phyloP scores from a whole-genome alignment of 352 stramenopile species.

The Phytophthora hybrid region DNA sequence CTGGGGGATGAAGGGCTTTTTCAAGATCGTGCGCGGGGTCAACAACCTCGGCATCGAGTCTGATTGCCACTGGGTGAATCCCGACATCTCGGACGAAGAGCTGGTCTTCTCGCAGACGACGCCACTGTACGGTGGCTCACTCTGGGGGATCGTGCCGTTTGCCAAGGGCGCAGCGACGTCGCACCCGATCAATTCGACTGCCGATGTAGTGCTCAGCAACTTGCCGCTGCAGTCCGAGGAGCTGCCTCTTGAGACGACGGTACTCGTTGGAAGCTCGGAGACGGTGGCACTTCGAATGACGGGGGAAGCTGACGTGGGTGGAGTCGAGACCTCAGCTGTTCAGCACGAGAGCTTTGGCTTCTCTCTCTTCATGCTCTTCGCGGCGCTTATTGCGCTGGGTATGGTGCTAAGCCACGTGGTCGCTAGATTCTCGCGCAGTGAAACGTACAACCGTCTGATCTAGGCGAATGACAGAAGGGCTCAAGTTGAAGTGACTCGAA shows the following conservation, averaged over 20 bases:
- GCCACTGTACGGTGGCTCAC: conserved; percentile 68
- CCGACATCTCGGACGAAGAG: conserved; percentile 82
- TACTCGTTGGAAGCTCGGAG: conserved; percentile 4
- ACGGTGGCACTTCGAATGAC: conserved; percentile 15
- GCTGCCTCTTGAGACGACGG: conserved; percentile 38
- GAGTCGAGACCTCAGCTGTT: background rate
- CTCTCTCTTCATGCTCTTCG: conserved; percentile 35
- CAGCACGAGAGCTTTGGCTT: conserved; percentile 9
- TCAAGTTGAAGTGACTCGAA: too few species aligned
- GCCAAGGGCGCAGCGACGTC: conserved; percentile 67
- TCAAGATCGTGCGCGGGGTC: conserved; percentile 93
- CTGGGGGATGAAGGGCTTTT: conserved; percentile 97
- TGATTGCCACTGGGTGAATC: conserved; percentile 90
- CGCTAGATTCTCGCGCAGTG: conserved; percentile 33
- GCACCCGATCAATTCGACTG: conserved; percentile 89
- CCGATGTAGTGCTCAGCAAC: conserved; percentile 62
- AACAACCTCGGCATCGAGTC: conserved; percentile 94
- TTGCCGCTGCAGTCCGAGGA: conserved; percentile 58
- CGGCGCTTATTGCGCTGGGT: conserved; percentile 46
- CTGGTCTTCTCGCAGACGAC: conserved; percentile 69
- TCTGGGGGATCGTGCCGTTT: conserved; percentile 69
- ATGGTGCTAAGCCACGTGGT: conserved; percentile 42
- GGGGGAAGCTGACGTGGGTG: background rate
- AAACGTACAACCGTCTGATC: conserved; percentile 38
- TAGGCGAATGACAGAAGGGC: conserved; percentile 4